phyloP scores from a whole-genome alignment of 2,329 filamentous ascomycete genomes.

The Botrytis medusae region DNA sequence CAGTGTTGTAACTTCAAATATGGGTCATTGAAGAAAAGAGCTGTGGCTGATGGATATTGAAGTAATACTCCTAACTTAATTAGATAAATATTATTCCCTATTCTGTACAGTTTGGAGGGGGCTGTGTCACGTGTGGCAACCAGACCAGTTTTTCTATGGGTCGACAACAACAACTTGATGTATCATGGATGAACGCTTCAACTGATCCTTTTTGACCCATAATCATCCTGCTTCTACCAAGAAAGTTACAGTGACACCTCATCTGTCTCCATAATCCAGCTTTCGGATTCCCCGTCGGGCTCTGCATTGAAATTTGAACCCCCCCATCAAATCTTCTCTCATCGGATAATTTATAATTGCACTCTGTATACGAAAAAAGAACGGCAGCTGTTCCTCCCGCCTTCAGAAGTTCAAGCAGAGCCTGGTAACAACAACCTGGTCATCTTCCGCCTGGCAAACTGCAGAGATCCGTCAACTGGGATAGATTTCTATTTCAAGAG shows the following conservation, averaged over 20 bases:
- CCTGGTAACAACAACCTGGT: neutral
- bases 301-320: neutral
- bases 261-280: constrained; percentile 8
- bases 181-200: constrained; percentile 5
- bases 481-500: constrained; percentile 5
- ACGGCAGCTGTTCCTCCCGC: neutral
- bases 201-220: neutral
- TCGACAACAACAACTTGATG: constrained; percentile 4
- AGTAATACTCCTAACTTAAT: neutral
- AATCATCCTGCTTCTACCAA: neutral
- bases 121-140: neutral
- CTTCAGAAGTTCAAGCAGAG: neutral
- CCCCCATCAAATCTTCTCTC: neutral
- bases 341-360: neutral
- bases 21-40: neutral
- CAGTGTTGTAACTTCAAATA: too few relatives aligned
- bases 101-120: neutral
- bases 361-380: neutral
- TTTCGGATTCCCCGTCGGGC: neutral
- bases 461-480: constrained; percentile 5
- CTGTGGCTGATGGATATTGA: neutral
- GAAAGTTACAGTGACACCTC: constrained; percentile 1
- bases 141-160: constrained; percentile 10
- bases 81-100: neutral
- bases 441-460: neutral